These are phyloP conservation scores for Tuber aestivum DNA, from an alignment of 495 filamentous ascomycete species.

Conservation along the genomic window DNA sequence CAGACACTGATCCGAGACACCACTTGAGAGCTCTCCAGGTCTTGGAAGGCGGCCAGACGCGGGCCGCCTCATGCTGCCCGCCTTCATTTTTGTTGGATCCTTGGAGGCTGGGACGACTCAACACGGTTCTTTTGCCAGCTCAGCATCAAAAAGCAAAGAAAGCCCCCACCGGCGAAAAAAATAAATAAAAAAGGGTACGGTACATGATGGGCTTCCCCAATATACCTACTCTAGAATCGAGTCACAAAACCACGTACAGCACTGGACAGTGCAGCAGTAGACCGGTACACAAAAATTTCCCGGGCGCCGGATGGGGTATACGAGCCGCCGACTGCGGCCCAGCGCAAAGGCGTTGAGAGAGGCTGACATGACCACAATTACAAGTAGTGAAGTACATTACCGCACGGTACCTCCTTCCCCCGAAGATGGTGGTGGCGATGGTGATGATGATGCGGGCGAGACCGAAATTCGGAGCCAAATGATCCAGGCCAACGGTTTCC, in stretches of 20 bases:
- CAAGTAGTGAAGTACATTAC: neutral
- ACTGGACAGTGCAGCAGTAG: neutral
- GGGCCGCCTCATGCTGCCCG: constrained; percentile 1
- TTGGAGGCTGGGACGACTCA: neutral
- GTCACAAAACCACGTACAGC: constrained; percentile 2
- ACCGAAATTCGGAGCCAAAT: neutral
- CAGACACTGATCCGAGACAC: neutral
- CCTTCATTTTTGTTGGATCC: neutral
- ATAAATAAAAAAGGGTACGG: neutral
- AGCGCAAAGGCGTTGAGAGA: neutral
- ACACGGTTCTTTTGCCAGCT: neutral
- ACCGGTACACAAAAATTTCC: neutral
- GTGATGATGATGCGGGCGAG: neutral
- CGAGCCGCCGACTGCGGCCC: neutral
- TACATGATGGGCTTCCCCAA: neutral
- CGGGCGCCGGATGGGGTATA: neutral
- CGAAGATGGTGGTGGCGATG: neutral
- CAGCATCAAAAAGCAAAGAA: constrained; percentile 4
- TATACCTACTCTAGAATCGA: neutral
- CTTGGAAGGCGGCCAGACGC: neutral
- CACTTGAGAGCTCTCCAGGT: neutral
- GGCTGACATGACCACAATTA: neutral
- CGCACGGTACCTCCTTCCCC: neutral
- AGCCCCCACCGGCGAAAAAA: neutral
- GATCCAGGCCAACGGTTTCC: neutral